phyloP scores from a whole-genome alignment of 192 early-diverging fungal species.

The Chytriomyces confervae region DNA sequence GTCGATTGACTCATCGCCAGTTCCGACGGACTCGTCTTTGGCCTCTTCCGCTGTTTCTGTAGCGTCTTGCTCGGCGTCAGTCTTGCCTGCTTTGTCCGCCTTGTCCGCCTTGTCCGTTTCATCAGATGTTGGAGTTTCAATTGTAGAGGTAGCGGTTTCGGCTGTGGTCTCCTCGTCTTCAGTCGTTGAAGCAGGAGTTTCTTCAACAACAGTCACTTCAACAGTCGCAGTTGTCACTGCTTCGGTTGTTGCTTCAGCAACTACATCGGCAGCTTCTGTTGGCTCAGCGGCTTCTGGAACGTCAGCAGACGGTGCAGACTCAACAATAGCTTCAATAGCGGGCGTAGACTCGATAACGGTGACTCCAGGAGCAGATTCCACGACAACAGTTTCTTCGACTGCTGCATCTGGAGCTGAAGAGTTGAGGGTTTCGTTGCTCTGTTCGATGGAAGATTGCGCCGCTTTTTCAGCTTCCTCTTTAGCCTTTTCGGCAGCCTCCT shows the following conservation, averaged over 20 bases:
- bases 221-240: neutral
- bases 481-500: constrained; percentile 13
- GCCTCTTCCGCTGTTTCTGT: neutral
- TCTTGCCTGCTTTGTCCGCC: too few relatives aligned
- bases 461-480: constrained; percentile 9
- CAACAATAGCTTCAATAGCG: neutral
- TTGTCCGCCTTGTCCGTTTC: too few relatives aligned
- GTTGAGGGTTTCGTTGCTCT: neutral
- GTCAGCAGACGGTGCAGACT: neutral
- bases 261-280: neutral
- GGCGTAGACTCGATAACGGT: neutral
- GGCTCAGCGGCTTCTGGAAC: neutral
- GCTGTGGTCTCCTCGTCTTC: neutral
- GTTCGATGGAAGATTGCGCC: neutral
- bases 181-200: neutral
- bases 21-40: neutral
- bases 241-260: neutral
- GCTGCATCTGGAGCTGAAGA: neutral
- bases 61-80: neutral
- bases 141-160: neutral
- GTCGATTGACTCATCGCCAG: neutral
- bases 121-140: neutral
- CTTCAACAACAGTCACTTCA: neutral
- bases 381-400: neutral
- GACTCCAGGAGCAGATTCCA: neutral